Percentiles rank a stretch among this genome's conserved stretches.
phyloP scores from a whole-genome alignment of 2,329 filamentous ascomycete species.

The Thyridium curvatum region DNA sequence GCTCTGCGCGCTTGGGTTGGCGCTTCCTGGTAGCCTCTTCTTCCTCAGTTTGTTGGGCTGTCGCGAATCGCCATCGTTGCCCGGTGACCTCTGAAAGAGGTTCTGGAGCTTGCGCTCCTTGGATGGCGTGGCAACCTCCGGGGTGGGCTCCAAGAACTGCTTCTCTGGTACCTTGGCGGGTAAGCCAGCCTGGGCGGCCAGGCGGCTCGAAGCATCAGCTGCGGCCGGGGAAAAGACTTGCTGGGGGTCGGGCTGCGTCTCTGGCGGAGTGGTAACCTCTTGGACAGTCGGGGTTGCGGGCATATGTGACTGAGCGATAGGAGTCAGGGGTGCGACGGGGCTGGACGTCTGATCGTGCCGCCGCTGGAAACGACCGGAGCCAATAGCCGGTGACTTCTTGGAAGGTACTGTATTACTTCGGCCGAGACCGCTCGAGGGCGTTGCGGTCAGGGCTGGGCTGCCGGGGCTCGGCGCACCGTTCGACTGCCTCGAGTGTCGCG shows the following conservation, averaged over 20 bases:
- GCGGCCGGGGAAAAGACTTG: slow-evolving; percentile 6
- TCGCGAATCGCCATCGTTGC: slow-evolving; percentile 55
- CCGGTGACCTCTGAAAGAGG: slow-evolving; percentile 65
- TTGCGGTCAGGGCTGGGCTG: slow-evolving; percentile 48
- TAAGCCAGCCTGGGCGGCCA: slow-evolving; percentile 6
- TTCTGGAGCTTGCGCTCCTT: slow-evolving; percentile 63
- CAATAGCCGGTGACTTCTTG: slow-evolving; percentile 72
- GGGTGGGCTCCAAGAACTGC: slow-evolving; percentile 13
- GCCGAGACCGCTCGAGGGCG: slow-evolving; percentile 49
- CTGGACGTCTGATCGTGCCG: slow-evolving; percentile 18
- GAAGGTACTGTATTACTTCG: slow-evolving; percentile 90
- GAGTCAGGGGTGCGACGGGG: slow-evolving; percentile 24
- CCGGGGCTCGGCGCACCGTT: slow-evolving; percentile 64
- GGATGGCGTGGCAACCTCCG: slow-evolving; percentile 45
- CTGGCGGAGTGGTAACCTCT: slow-evolving; percentile 23
- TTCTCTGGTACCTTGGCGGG: slow-evolving; percentile 16
- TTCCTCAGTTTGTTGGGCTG: slow-evolving; percentile 90
- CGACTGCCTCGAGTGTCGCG: slow-evolving; percentile 74
- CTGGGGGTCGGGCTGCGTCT: slow-evolving; percentile 12
- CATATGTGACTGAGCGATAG: slow-evolving; percentile 43
- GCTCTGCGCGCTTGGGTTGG: slow-evolving; percentile 84
- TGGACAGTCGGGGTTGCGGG: slow-evolving; percentile 32
- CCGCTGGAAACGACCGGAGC: slow-evolving; percentile 58
- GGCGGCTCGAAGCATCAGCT: slow-evolving; percentile 4
- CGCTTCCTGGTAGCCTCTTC: slow-evolving; percentile 68